Evolutionary conservation across 2,329 filamentous ascomycete genomes (phyloP), one percentile per base, ranked within the genome.

Genomic region (Endoconidiophora polonica): DNA sequence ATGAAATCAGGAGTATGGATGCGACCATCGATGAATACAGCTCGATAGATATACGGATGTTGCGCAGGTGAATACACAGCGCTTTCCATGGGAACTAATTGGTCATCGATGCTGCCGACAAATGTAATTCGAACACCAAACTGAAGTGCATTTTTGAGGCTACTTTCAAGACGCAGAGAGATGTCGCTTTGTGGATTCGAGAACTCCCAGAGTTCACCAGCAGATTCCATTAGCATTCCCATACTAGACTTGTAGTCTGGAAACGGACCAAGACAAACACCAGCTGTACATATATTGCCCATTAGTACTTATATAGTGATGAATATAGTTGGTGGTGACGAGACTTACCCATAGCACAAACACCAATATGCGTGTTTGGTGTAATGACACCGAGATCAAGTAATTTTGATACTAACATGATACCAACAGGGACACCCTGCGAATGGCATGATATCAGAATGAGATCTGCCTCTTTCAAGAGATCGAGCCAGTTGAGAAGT

Each of bases 181-280:
- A 95, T 84, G 48, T 78, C 73, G 60, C 86, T 94, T 50, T 83
- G 76, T 0, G 84, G 78, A 55, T 88, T 78, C 14, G 81, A 82
- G 66, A 98, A 96, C 48, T 96, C 87, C 69, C 94, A 98, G 0
- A 98, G 72, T 63, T 98, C 91, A 2, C 83, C 82, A n/a, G 88
- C 88, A 0, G 86, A 86, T 5, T 86, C 87, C 63, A 87, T 91
- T 43, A 96, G 77, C 58, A 87, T 82, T 52, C 83, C 78, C 44
- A 94, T 82, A 52, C 86, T 79, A 0, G 85, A 88, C 59, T 87
- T 88, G 66, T 93, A 94, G 60, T 94, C 87, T 0, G 84, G 74
- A 58, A 96, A 98, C 0, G 91, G 91, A 0, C 91, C 91, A 45
- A 96, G 73, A 29, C 90, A 94, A 5, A 98, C 87, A 12, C 91